Percentiles rank a stretch among this genome's conserved stretches.
Conservation (phyloP, 106 monocot genomes). For the Amphibolis antarctica region DNA sequence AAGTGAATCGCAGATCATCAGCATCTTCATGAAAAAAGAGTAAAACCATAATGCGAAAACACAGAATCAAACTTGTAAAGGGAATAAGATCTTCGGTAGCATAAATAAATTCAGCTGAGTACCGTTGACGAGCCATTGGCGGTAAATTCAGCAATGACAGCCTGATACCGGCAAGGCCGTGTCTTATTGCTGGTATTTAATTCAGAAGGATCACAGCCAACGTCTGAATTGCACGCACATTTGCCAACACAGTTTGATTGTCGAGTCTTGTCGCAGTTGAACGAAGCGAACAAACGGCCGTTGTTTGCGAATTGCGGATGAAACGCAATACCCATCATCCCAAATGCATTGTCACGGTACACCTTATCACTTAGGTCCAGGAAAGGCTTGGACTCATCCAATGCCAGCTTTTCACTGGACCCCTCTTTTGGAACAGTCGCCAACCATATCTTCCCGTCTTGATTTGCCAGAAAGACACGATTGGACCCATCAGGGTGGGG, state of each 20-base stretch:
- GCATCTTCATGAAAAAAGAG: neutral
- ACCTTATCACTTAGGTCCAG: conserved; percentile 78
- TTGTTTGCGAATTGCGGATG: conserved; percentile 75
- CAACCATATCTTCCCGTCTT: conserved; percentile 74
- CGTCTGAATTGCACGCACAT: conserved; percentile 48
- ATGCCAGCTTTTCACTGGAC: conserved; percentile 38
- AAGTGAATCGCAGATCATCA: too few species aligned
- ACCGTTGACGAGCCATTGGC: conserved; percentile 45
- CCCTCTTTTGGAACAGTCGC: conserved; percentile 66
- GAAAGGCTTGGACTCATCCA: conserved; percentile 63
- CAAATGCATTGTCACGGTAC: conserved; percentile 44
- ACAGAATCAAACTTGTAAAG: too few species aligned
- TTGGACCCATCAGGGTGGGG: conserved; percentile 93
- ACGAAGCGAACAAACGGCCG: conserved; percentile 70
- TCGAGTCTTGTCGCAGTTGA: conserved; percentile 38
- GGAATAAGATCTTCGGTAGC: too few species aligned
- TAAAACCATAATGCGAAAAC: too few species aligned
- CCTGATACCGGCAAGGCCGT: conserved; percentile 78
- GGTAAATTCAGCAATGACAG: conserved; percentile 32
- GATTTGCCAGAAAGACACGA: conserved; percentile 69
- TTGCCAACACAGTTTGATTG: conserved; percentile 48
- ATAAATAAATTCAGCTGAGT: conserved; percentile 5
- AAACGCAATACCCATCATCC: conserved; percentile 66
- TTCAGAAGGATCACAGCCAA: conserved; percentile 20
- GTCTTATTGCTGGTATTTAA: conserved; percentile 31